Evolutionary conservation across 163 green algal genomes (phyloP).

Genomic region (Prototheca cutis): DNA sequence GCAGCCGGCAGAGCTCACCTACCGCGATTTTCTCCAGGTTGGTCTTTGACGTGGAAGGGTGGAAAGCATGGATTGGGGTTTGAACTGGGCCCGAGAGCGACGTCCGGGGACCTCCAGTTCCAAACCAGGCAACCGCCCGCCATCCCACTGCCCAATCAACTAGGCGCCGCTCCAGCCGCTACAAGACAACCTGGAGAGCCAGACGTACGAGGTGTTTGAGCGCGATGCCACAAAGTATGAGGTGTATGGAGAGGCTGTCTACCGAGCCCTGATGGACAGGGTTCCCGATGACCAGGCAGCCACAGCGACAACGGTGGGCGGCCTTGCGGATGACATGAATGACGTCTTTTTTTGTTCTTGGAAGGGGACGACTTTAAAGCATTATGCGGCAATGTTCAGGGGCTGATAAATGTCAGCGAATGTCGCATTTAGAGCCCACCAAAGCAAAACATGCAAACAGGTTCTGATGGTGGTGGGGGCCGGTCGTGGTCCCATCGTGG

Average conservation of each 20-base stretch:
- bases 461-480: conserved; percentile 92
- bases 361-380: too few species aligned
- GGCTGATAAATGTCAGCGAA: too few species aligned
- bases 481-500: conserved; percentile 82
- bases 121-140: too few species aligned
- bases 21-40: conserved; percentile 86
- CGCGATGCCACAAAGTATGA: conserved; percentile 86
- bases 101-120: too few species aligned
- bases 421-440: too few species aligned
- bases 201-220: conserved; percentile 97
- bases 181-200: conserved; percentile 90
- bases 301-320: neutral
- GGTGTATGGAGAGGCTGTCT: conserved; percentile 73
- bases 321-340: neutral
- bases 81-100: too few species aligned
- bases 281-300: too few species aligned
- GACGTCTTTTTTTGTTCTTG: too few species aligned
- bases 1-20: conserved; percentile 62
- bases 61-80: too few species aligned
- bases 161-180: conserved; percentile 90
- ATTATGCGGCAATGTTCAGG: too few species aligned
- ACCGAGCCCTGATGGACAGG: conserved; percentile 44
- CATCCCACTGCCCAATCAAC: too few species aligned
- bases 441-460: too few species aligned
- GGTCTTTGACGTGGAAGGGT: neutral